Evolutionary conservation across 1,284 basidiomycete genomes (phyloP), one percentile per base, ranked within the genome.

Genomic region (Ganoderma meredithae): DNA sequence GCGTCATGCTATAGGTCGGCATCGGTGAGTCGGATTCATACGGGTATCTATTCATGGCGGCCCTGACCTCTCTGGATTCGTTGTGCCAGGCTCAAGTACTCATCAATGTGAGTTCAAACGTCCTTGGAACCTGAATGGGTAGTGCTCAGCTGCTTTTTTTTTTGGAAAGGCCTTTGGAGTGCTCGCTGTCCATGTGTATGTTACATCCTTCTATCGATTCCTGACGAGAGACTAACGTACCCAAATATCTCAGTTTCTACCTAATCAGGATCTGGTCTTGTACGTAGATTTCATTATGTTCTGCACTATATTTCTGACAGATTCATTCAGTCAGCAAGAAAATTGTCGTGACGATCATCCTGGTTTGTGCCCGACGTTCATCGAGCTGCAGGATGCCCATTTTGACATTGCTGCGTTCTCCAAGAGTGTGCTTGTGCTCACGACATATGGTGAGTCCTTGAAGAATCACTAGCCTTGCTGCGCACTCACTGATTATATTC

Each of bases 251-350:
- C 7, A 55, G 52, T 7, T 55, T 33, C 27, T 55, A 55, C 17
- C 52, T 55, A 15, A 31, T 27, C 52, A 31, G 52, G 27, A 55
- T 55, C 17, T 55, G 52, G 52, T 55, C 27, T 31, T 55, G 52
- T 31, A 19, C 52, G 52, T 55, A 31, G 47, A 6, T 27, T 33
- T 31, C 4, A 8, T 6, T 22, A 7, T 25, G 27, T 8, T 7
- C 10, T 6, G 17, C 25, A 55, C 5, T 19, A 5, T 10, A 22
- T 49, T 9, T 13, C 47, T 49, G 17, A 55, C 13, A 7, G 12
- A 33, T 7, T 19, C 27, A 7, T 31, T 8, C 15, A 55, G 52
- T 55, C 27, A 33, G 52, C 52, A 33, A 55, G 27, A 55, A 55
- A 31, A 15, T 31, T 8, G 6, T 55, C 31, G 52, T 33, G 52